Evolutionary conservation across 768 basidiomycete genomes (phyloP).

Genomic region (Russula olivacea): DNA sequence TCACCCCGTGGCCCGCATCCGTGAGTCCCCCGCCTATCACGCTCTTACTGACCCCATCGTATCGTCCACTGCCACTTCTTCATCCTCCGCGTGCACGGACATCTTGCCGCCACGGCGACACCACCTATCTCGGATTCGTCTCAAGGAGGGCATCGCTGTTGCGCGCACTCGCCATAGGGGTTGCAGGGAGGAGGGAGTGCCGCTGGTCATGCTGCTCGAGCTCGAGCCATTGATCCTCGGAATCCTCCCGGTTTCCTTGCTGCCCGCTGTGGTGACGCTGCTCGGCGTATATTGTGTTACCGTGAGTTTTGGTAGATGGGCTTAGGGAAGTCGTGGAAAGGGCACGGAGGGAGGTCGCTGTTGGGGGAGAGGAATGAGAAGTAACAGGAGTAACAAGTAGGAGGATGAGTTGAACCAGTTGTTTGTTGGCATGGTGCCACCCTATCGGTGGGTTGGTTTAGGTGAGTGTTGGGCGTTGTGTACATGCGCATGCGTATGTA

Average conservation of each 20-base stretch:
- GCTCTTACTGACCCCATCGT: neutral
- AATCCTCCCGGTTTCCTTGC: slow-evolving; percentile 51
- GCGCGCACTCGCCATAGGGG: slow-evolving; percentile 27
- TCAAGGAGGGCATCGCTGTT: slow-evolving; percentile 47
- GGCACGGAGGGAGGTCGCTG: too few relatives aligned
- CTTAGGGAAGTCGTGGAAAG: too few relatives aligned
- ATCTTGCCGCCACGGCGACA: slow-evolving; percentile 29
- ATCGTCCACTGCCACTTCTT: neutral
- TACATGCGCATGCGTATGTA: neutral
- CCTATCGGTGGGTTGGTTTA: neutral
- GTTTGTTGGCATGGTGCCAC: too few relatives aligned
- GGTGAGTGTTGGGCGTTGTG: slow-evolving; percentile 5
- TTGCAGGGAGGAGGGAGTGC: too few relatives aligned
- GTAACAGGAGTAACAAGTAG: neutral
- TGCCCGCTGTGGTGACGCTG: slow-evolving; percentile 31
- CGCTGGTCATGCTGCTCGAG: too few relatives aligned
- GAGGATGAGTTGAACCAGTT: too few relatives aligned
- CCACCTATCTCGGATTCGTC: slow-evolving; percentile 53
- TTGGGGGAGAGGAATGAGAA: too few relatives aligned
- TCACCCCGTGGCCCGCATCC: slow-evolving; percentile 36
- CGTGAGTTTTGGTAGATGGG: slow-evolving; percentile 11
- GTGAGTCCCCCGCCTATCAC: slow-evolving; percentile 24
- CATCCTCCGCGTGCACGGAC: slow-evolving; percentile 25
- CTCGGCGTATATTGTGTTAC: slow-evolving; percentile 18
- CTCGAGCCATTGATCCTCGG: slow-evolving; percentile 61